Evolutionary conservation across 306 rosid species (phyloP).

Genomic region (Hippophae tibetana): DNA sequence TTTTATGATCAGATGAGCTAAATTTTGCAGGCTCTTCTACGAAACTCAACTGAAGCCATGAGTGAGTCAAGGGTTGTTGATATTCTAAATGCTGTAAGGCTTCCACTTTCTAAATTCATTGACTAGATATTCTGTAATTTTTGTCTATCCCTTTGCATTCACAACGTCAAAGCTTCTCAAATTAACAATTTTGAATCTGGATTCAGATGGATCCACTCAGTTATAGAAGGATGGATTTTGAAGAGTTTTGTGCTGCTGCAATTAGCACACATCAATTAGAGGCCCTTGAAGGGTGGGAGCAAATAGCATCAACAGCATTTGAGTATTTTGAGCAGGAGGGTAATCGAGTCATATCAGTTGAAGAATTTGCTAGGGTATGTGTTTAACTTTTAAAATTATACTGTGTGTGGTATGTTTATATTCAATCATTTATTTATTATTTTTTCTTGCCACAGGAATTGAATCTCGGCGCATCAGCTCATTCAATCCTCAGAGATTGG

Average conservation of each 20-base stretch:
- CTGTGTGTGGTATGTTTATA: neutral
- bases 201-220: constrained; percentile 87
- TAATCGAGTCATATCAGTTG: constrained; percentile 68
- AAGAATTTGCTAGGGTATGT: constrained; percentile 84
- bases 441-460: constrained; percentile 52
- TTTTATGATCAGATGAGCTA: constrained; percentile 6
- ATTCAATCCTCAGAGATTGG: constrained; percentile 75
- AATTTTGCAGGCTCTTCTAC: constrained; percentile 70
- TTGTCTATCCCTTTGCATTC: too few relatives aligned
- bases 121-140: too few relatives aligned
- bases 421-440: neutral
- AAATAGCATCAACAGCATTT: constrained; percentile 66
- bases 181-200: constrained; percentile 7
- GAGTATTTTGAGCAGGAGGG: constrained; percentile 79
- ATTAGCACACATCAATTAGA: constrained; percentile 86
- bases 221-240: constrained; percentile 70
- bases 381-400: neutral
- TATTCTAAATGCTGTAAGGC: constrained; percentile 43
- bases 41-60: constrained; percentile 78
- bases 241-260: constrained; percentile 93
- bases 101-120: neutral
- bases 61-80: constrained; percentile 76
- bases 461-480: constrained; percentile 77
- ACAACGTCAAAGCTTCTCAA: too few relatives aligned
- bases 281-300: constrained; percentile 87